phyloP scores from a whole-genome alignment of 306 rosid species.

The Rosa multiflora region DNA sequence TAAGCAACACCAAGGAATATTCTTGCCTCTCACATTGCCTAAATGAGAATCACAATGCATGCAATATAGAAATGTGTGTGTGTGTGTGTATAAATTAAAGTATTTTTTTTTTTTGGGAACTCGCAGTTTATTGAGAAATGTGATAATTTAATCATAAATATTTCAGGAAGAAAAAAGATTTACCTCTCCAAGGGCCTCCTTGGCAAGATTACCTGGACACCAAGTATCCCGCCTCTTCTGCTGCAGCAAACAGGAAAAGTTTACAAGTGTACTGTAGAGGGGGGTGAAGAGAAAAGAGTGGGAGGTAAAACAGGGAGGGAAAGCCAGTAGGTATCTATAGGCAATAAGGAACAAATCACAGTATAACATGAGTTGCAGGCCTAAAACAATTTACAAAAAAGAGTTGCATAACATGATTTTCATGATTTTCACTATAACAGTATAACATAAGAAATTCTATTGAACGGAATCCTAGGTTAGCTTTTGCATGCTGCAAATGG shows the following conservation, averaged over 20 bases:
- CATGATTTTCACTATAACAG: neutral
- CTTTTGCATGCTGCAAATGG: neutral
- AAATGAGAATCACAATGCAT: neutral
- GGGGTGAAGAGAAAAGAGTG: neutral
- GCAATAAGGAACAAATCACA: neutral
- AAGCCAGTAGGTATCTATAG: neutral
- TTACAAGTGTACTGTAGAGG: slow-evolving; percentile 20
- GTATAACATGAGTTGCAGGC: neutral
- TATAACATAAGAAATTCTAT: neutral
- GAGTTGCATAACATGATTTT: neutral
- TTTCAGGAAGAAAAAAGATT: slow-evolving; percentile 22
- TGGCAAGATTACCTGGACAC: slow-evolving; percentile 74
- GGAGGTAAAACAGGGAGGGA: neutral
- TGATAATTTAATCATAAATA: slow-evolving; percentile 16
- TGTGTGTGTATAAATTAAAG: neutral
- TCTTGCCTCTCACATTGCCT: neutral
- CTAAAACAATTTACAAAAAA: neutral
- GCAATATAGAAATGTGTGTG: neutral
- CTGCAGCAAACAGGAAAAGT: slow-evolving; percentile 33
- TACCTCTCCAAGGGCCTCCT: slow-evolving; percentile 58
- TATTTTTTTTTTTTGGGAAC: neutral
- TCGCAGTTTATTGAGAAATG: slow-evolving; percentile 19
- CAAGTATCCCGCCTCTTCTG: slow-evolving; percentile 94
- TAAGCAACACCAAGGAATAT: neutral
- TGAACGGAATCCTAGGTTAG: neutral